phyloP scores from a whole-genome alignment of 1,139 yeast species.

The Scheffersomyces parashehatae region DNA sequence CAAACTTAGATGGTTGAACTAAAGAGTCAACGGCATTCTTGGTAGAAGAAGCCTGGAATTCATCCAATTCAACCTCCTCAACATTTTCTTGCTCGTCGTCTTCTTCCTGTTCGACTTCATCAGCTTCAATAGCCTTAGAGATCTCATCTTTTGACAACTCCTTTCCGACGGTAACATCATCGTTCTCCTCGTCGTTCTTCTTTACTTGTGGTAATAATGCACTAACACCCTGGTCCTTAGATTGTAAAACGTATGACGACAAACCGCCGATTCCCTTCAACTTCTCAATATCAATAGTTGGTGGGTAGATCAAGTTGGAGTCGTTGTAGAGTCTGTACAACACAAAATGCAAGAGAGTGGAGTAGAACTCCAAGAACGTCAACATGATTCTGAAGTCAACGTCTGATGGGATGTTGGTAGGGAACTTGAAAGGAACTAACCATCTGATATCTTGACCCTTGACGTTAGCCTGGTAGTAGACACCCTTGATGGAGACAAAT shows the following conservation, averaged over 20 bases:
- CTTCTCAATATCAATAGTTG: slow-evolving; percentile 70
- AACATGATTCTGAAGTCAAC: slow-evolving; percentile 96
- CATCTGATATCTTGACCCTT: slow-evolving; percentile 93
- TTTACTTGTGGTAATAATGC: slow-evolving; percentile 43
- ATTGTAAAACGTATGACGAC: slow-evolving; percentile 68
- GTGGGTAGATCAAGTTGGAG: slow-evolving; percentile 86
- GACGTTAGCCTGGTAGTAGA: slow-evolving; percentile 87
- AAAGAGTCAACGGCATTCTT: slow-evolving; percentile 75
- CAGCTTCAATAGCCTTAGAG: slow-evolving; percentile 53
- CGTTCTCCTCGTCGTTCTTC: slow-evolving; percentile 14
- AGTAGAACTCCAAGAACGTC: slow-evolving; percentile 93
- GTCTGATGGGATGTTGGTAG: slow-evolving; percentile 91
- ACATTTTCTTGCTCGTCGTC: slow-evolving; percentile 44
- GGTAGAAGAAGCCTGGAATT: slow-evolving; percentile 58
- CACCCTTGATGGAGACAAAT: slow-evolving; percentile 96
- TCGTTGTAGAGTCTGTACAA: slow-evolving; percentile 84
- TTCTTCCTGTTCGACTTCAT: slow-evolving; percentile 38
- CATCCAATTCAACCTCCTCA: slow-evolving; percentile 58
- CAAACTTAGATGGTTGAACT: slow-evolving; percentile 72
- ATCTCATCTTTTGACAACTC: slow-evolving; percentile 46
- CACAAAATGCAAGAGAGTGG: slow-evolving; percentile 86
- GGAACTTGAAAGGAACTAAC: slow-evolving; percentile 96
- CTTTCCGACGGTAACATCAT: slow-evolving; percentile 31
- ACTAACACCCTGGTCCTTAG: slow-evolving; percentile 38
- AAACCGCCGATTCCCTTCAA: slow-evolving; percentile 89